phyloP scores from a whole-genome alignment of 169 alveolate genomes.

The Eimeria tenella region DNA sequence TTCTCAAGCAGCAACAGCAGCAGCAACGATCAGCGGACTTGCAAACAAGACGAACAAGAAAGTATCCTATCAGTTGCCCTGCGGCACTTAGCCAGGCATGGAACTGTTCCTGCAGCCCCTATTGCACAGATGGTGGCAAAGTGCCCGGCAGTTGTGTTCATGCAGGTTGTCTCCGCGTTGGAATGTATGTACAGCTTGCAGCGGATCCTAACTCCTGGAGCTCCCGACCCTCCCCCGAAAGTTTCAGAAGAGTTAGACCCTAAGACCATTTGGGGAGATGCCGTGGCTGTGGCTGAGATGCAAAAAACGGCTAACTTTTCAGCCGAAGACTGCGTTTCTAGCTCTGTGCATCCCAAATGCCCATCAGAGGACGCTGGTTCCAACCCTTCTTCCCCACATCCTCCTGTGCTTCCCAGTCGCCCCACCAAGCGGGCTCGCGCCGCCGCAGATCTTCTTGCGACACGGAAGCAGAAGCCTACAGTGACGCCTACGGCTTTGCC shows the following conservation, averaged over 20 bases:
- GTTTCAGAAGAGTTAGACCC: not conserved
- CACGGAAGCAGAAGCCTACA: not conserved
- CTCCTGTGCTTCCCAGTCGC: not conserved
- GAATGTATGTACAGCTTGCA: constrained; percentile 65
- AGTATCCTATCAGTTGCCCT: not conserved
- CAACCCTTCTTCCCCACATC: not conserved
- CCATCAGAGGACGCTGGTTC: not conserved
- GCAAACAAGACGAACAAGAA: not conserved
- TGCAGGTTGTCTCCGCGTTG: constrained; percentile 57
- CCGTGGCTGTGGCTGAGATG: constrained; percentile 5
- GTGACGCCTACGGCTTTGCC: not conserved
- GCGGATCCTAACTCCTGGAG: constrained; percentile 21
- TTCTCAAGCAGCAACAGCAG: not conserved
- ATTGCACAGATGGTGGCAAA: constrained; percentile 53
- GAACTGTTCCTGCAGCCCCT: not conserved
- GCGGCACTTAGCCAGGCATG: constrained; percentile 14
- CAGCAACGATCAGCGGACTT: not conserved
- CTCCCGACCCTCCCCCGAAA: not conserved
- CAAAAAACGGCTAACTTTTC: not conserved
- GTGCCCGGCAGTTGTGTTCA: constrained; percentile 45
- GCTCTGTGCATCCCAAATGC: not conserved
- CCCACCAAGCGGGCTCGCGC: constrained; percentile 7
- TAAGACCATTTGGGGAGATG: constrained; percentile 19
- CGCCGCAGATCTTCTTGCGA: not conserved
- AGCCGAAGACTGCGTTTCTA: constrained; percentile 2